These are phyloP conservation scores for Solanum microdontum DNA, from an alignment of 257 asterid species.

Conservation along the genomic window DNA sequence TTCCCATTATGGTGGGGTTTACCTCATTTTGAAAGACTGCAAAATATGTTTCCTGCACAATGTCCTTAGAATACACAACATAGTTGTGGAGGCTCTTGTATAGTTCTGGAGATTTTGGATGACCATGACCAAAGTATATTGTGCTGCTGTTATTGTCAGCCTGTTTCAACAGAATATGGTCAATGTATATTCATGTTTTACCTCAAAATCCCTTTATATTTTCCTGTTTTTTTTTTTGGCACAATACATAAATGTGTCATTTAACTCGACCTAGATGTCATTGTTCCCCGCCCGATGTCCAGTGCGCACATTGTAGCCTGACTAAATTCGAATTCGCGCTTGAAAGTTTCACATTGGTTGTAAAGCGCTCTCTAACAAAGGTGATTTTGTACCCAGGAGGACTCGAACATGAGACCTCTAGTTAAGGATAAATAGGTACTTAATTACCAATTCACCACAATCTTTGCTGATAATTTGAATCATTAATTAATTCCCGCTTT, in stretches of 20 bases:
- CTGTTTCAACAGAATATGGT: not conserved
- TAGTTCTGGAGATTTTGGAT: not conserved
- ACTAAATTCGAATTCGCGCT: accelerated
- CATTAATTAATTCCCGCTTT: no score
- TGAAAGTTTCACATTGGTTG: no score
- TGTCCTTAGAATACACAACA: not conserved
- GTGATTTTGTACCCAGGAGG: no score
- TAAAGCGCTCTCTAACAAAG: no score
- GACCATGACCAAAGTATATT: not conserved
- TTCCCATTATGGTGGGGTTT: not conserved
- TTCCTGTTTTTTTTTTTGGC: not conserved
- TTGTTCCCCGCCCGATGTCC: no score
- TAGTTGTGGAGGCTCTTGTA: not conserved
- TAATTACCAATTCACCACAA: no score
- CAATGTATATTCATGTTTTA: not conserved
- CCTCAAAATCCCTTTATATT: not conserved
- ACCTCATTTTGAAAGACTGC: not conserved
- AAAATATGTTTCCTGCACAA: not conserved
- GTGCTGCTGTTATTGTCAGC: not conserved
- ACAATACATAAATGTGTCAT: no score
- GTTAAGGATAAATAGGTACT: no score
- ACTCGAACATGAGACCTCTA: accelerated
- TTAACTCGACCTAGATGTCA: no score
- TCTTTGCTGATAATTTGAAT: no score
- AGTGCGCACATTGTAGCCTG: no score